These are phyloP conservation scores for Aspergillus brasiliensis DNA, from an alignment of 2,329 filamentous ascomycete species.

Conservation along the genomic window DNA sequence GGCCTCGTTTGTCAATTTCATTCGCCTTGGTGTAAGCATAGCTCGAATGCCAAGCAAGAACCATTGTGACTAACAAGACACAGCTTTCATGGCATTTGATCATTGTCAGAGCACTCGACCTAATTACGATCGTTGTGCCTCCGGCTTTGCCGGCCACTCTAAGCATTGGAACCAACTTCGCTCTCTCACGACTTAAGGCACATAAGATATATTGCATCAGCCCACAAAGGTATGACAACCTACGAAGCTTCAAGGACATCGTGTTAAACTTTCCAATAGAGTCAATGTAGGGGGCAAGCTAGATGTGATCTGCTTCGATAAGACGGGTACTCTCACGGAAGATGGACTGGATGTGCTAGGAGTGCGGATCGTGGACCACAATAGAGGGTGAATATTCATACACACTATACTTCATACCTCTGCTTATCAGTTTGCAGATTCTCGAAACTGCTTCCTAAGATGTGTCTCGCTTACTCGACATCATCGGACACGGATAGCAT, in stretches of 20 bases:
- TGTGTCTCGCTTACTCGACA: conserved; percentile 56
- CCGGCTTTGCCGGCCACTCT: conserved; percentile 92
- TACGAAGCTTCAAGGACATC: neutral
- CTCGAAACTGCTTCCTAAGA: conserved; percentile 72
- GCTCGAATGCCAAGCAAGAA: neutral
- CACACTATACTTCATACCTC: neutral
- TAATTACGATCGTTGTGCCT: conserved; percentile 97
- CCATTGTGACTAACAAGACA: conserved; percentile 21
- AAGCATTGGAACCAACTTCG: conserved; percentile 96
- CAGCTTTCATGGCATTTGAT: conserved; percentile 84
- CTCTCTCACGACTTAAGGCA: conserved; percentile 78
- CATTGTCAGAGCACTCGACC: conserved; percentile 84
- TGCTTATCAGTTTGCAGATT: conserved; percentile 55
- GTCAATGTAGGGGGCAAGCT: conserved; percentile 96
- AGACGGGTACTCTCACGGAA: conserved; percentile 96
- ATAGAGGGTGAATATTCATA: conserved; percentile 44
- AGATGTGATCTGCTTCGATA: conserved; percentile 96
- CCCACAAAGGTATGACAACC: conserved; percentile 64
- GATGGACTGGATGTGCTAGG: conserved; percentile 94
- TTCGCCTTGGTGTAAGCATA: conserved; percentile 65
- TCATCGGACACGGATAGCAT: conserved; percentile 58
- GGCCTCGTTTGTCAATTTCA: conserved; percentile 89
- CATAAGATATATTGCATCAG: conserved; percentile 98
- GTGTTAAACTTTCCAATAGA: conserved; percentile 41
- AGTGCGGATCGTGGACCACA: conserved; percentile 72